Conservation (phyloP, 2,329 filamentous ascomycete genomes). For the Penicillium corylophilum region DNA sequence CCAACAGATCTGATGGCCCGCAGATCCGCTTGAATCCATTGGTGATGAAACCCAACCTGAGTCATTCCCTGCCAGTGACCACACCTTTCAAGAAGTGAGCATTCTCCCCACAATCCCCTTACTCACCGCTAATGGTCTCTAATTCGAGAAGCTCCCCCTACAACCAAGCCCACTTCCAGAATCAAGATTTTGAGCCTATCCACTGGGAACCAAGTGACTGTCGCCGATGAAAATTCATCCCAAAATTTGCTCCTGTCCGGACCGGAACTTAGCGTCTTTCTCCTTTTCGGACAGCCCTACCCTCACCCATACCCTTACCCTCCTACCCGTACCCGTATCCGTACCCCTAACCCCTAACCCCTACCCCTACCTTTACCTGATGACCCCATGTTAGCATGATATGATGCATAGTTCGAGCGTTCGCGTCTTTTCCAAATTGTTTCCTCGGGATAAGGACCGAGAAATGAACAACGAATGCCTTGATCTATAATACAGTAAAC, state of each 20-base stretch:
- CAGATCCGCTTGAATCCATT: conserved; percentile 45
- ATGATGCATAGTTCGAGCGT: conserved; percentile 24
- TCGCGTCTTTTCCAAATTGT: conserved; percentile 9
- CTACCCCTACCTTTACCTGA: not conserved
- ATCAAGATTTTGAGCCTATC: conserved; percentile 47
- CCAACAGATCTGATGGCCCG: conserved; percentile 35
- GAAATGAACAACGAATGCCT: not conserved
- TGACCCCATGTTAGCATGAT: conserved; percentile 23
- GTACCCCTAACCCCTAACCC: not conserved
- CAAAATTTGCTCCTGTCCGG: not conserved
- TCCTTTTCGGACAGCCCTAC: not conserved
- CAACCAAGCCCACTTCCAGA: conserved; percentile 48
- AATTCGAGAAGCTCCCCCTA: conserved; percentile 38
- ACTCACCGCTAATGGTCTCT: not conserved
- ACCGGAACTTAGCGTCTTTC: conserved; percentile 9
- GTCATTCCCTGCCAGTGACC: conserved; percentile 41
- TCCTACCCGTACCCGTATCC: not conserved
- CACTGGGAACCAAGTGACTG: conserved; percentile 46
- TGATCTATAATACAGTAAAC: not conserved
- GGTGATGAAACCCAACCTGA: conserved; percentile 42
- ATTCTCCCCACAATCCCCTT: too few species aligned
- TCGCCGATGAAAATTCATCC: conserved; percentile 26
- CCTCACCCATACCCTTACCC: not conserved
- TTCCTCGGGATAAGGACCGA: not conserved
- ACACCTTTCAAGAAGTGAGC: conserved; percentile 45